Base-by-base conservation (phyloP, 225 moss, liverwort and hornwort genomes). In the Physcomitrellopsis africana region DNA sequence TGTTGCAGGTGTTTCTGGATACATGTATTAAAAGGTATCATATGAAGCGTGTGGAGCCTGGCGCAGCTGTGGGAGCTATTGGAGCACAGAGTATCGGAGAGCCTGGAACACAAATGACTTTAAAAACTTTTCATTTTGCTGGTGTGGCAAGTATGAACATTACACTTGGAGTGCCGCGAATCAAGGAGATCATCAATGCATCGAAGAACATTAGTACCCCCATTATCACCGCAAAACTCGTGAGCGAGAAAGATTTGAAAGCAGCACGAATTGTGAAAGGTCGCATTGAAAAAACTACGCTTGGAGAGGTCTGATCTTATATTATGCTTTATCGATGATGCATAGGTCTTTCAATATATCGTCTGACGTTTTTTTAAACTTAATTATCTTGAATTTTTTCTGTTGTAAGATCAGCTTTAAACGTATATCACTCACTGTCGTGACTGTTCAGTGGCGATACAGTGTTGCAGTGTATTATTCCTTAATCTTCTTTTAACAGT, bases 61-160 rank as follows among this genome's bases (percentile, higher is more conserved):
- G 97, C 67, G 85, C 91, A 80, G 97, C 97, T 65, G 97, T 97
- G 59, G 97, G 97, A 79, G 97, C 97, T 16, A 85, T 97, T 77
- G 97, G 97, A 69, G 97, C 97, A 29, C 97, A 97, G 81, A 97
- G 97, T 81, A 97, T 97, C 87, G 97, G 97, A 70, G 97, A 97
- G 76, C 97, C 97, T 70, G 97, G 97, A 81, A 97, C 97, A 45
- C 97, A 97, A 77, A 97, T 97, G 97, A 97, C 97, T 59, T 68
- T 97, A 20, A 86, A 86, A 70, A 86, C 86, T 17, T 86, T 96
- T 71, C 96, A 93, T 85, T 93, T 96, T 81, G 93, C 96, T 60
- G 86, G 86, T 86, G 84, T 65, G 44, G 37, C 56, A 37, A 37
- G 32, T 37, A 37, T 37, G 32, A 37, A 97, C 65, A 94, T 97